Conservation (phyloP, 257 asterid species). For the Rhazya stricta region DNA sequence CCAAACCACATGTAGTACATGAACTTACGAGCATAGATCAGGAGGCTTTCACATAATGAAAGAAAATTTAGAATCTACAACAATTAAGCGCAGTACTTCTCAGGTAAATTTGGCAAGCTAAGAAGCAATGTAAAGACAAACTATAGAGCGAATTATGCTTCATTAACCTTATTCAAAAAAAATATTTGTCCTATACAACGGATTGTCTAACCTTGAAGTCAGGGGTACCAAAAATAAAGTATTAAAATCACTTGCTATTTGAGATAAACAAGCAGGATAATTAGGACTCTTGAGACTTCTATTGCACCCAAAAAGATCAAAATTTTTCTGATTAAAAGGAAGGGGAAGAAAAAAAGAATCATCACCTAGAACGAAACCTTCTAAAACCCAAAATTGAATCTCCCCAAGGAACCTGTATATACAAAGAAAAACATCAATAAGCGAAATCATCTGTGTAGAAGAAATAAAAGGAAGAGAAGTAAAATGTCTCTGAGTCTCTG, state of each 20-base stretch:
- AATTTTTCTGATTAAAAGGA: conserved; percentile 9
- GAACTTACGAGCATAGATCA: conserved; percentile 5
- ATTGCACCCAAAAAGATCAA: conserved; percentile 16
- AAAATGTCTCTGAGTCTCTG: neutral
- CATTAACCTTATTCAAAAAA: conserved; percentile 5
- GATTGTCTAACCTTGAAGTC: conserved; percentile 7
- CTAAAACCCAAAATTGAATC: conserved; percentile 14
- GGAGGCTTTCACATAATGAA: neutral
- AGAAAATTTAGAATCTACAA: conserved; percentile 3
- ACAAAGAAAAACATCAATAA: neutral
- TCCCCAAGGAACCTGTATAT: conserved; percentile 22
- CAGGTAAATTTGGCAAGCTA: neutral
- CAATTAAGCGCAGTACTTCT: neutral
- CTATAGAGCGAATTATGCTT: conserved; percentile 6
- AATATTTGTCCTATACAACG: conserved; percentile 17
- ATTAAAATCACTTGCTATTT: conserved; percentile 1
- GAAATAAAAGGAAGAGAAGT: neutral
- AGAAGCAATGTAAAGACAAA: neutral
- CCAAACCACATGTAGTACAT: neutral
- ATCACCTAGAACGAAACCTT: conserved; percentile 18
- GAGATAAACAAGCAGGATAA: neutral
- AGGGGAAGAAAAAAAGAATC: conserved; percentile 11
- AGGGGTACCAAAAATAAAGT: neutral
- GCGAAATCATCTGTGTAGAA: neutral
- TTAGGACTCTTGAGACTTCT: conserved; percentile 14